Evolutionary conservation across 2,329 filamentous ascomycete genomes (phyloP).

Genomic region (Sporothrix inflata): DNA sequence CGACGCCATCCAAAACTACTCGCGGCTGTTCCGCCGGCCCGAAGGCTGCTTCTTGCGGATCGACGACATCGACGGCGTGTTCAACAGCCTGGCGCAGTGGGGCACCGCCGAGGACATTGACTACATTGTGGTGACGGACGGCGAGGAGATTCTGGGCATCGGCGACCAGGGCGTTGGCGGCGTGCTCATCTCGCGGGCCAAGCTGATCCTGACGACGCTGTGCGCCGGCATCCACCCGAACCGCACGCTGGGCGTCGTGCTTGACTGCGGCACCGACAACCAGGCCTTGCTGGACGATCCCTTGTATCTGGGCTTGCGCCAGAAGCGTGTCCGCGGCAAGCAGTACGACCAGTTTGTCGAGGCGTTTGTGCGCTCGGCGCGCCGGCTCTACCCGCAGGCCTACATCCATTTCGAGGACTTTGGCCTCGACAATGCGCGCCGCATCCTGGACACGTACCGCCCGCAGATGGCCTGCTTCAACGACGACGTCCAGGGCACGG

Average conservation of each 20-base stretch:
- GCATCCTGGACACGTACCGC: slow-evolving; percentile 76
- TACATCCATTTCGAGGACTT: slow-evolving; percentile 93
- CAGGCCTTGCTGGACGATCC: slow-evolving; percentile 72
- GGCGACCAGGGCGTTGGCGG: slow-evolving; percentile 87
- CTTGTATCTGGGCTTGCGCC: slow-evolving; percentile 75
- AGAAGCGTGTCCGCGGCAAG: slow-evolving; percentile 68
- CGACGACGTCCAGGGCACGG: slow-evolving; percentile 80
- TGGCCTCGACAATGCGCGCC: slow-evolving; percentile 72
- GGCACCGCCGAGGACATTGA: slow-evolving; percentile 75
- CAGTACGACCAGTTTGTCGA: slow-evolving; percentile 79
- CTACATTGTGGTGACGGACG: slow-evolving; percentile 71
- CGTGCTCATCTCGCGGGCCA: slow-evolving; percentile 82
- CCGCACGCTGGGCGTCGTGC: slow-evolving; percentile 75
- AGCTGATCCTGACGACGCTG: slow-evolving; percentile 78
- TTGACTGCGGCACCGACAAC: slow-evolving; percentile 88
- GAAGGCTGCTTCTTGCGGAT: slow-evolving; percentile 84
- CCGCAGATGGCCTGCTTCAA: slow-evolving; percentile 82
- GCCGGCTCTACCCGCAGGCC: slow-evolving; percentile 73
- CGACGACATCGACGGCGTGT: slow-evolving; percentile 65
- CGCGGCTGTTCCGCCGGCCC: slow-evolving; percentile 73
- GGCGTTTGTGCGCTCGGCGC: slow-evolving; percentile 68
- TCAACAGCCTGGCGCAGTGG: slow-evolving; percentile 69
- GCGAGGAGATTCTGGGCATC: slow-evolving; percentile 79
- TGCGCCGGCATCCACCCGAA: slow-evolving; percentile 86
- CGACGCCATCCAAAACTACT: slow-evolving; percentile 85